Evolutionary conservation across 108 stramenopile species (phyloP), one percentile per base, ranked within the genome.

Genomic region (Chaetoceros tenuissimus): DNA sequence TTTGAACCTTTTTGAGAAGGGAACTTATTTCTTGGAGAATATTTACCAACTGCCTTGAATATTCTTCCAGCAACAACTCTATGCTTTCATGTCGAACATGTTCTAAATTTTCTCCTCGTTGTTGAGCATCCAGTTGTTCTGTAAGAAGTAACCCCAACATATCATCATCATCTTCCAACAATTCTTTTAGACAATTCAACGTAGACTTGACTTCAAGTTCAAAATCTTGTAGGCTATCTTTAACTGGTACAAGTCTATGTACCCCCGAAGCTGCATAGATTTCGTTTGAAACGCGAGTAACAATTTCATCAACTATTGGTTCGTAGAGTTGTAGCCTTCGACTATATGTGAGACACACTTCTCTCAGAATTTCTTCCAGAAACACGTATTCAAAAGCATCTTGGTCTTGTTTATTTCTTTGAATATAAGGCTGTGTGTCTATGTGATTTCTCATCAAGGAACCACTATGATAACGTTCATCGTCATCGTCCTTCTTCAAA

Each of bases 1-100:
- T 85, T 53, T 94, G 84, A 0, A 94, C 63, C n/a, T 86, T 60
- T 51, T 72, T 62, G 24, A 88, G 50, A 28, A 90, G 58, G 57
- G 72, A 88, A 17, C 75, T 61, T 23, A 84, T 79, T 56, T 94
- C 85, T 22, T 79, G 70, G 20, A 79, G 73, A 26, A 78, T 72
- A 24, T 72, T 77, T 28, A 68, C 64, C 10, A 94, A 69, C 60
- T 88, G 82, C 27, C 86, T 56, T 3, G 84, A 84, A 62, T 94
- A 94, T 23, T 88, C 87, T 47, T 89, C 88, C 28, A 94, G 57
- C 24, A 94, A 57, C 19, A 90, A 64, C 59, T 94, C 92, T 3
- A 90, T 87, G 20, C 72, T 63, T 40, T 77, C 78, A 50, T 94
- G 92, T 30, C 73, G 66, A 22, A 60, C 28, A 44, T 66, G 61